These are phyloP conservation scores for Helichrysum umbraculigerum DNA, from an alignment of 129 eudicot genomes.

Conservation along the genomic window DNA sequence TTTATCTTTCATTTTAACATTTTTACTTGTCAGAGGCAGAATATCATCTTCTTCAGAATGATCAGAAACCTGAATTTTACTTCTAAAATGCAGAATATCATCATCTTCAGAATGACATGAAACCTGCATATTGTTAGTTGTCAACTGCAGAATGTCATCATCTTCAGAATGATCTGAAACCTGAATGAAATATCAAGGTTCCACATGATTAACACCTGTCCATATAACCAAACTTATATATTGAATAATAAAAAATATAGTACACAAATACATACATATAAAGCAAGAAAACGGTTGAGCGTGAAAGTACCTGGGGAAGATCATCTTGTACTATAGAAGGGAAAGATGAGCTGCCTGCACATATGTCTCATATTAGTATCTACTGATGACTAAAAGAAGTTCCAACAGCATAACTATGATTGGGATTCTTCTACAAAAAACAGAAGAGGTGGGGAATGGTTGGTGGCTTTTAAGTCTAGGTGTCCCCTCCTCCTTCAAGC, in stretches of 20 bases:
- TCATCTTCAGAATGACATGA: slow-evolving; percentile 31
- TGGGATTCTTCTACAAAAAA: neutral
- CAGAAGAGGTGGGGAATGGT: neutral
- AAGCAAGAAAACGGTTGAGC: slow-evolving; percentile 7
- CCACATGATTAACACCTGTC: neutral
- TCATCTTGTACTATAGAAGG: slow-evolving; percentile 36
- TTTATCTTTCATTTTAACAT: slow-evolving; percentile 26
- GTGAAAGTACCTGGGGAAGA: slow-evolving; percentile 44
- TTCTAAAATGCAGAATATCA: slow-evolving; percentile 24
- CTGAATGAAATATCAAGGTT: slow-evolving; percentile 34
- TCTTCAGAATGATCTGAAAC: slow-evolving; percentile 33
- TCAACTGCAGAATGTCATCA: slow-evolving; percentile 30
- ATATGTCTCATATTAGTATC: slow-evolving; percentile 26
- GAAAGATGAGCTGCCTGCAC: slow-evolving; percentile 31
- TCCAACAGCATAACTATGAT: neutral
- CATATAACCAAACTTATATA: neutral
- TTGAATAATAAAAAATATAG: neutral
- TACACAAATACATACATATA: neutral
- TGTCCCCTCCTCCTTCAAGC: no score
- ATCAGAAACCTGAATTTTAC: slow-evolving; percentile 34
- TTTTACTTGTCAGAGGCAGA: slow-evolving; percentile 25
- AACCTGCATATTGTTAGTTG: slow-evolving; percentile 31
- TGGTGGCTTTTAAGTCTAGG: no score
- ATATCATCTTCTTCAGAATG: slow-evolving; percentile 34
- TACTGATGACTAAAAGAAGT: slow-evolving; percentile 14